phyloP scores from a whole-genome alignment of 148 eudicot species.

The Vaccinium macrocarpon region DNA sequence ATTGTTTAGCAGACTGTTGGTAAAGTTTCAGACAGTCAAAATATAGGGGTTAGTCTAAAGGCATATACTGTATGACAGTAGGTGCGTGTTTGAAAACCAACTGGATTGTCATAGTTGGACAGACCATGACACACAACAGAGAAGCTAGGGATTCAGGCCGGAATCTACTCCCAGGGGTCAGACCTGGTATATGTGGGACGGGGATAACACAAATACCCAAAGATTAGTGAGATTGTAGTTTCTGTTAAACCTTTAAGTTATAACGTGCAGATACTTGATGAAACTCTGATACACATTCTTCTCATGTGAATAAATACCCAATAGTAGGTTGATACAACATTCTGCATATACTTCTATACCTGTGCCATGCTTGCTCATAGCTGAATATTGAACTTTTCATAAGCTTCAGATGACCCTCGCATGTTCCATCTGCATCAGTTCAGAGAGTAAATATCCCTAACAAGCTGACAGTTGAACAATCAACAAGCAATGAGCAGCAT shows the following conservation, averaged over 20 bases:
- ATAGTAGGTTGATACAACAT: background rate
- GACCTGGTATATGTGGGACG: background rate
- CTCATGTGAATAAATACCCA: background rate
- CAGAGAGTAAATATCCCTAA: conserved; percentile 15
- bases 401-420: conserved; percentile 69
- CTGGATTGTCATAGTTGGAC: background rate
- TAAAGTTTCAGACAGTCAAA: background rate
- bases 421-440: conserved; percentile 57
- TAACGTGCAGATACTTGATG: background rate
- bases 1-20: background rate
- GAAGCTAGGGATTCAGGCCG: background rate
- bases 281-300: background rate
- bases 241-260: background rate
- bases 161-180: background rate
- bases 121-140: background rate
- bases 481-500: conserved; percentile 19
- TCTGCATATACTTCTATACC: conserved; percentile 36
- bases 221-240: background rate
- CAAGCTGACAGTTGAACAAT: conserved; percentile 15
- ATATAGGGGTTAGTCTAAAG: background rate
- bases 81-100: background rate
- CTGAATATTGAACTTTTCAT: conserved; percentile 89
- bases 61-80: background rate
- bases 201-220: background rate
- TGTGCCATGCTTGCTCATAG: conserved; percentile 99